Evolutionary conservation across 345 rosid genomes (phyloP).

Genomic region (Melaleuca alternifolia): DNA sequence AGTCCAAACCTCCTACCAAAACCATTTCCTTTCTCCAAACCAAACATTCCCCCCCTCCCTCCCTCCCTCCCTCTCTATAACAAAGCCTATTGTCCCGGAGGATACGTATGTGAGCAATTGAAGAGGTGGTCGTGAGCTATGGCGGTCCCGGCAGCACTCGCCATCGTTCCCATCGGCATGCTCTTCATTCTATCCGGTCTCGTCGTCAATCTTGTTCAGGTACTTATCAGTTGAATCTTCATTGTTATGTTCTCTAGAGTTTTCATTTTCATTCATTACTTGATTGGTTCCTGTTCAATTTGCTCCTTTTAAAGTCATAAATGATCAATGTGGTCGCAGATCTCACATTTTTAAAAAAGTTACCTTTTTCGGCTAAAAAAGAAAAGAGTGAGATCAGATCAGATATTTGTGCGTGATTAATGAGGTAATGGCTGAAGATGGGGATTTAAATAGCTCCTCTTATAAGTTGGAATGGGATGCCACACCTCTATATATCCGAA

Average conservation of each 20-base stretch:
- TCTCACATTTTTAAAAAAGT: neutral
- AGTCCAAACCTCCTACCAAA: neutral
- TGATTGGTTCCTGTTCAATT: neutral
- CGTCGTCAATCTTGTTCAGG: conserved; percentile 79
- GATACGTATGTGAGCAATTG: neutral
- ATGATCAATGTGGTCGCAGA: neutral
- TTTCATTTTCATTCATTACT: neutral
- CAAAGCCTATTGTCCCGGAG: neutral
- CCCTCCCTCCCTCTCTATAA: neutral
- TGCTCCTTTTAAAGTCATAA: neutral
- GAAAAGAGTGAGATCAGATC: neutral
- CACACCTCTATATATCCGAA: neutral
- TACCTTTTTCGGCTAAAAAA: neutral
- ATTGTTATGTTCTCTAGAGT: neutral
- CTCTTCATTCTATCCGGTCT: conserved; percentile 86
- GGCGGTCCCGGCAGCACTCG: conserved; percentile 68
- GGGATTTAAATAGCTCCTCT: neutral
- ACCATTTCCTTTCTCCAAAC: neutral
- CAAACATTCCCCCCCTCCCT: neutral
- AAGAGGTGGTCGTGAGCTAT: conserved; percentile 14
- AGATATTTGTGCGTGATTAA: neutral
- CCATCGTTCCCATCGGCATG: conserved; percentile 61
- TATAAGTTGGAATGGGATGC: neutral
- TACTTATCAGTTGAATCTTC: neutral
- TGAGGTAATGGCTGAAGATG: neutral